Base-by-base conservation (phyloP, 352 stramenopile genomes). In the Pelagophyceae sp. region DNA sequence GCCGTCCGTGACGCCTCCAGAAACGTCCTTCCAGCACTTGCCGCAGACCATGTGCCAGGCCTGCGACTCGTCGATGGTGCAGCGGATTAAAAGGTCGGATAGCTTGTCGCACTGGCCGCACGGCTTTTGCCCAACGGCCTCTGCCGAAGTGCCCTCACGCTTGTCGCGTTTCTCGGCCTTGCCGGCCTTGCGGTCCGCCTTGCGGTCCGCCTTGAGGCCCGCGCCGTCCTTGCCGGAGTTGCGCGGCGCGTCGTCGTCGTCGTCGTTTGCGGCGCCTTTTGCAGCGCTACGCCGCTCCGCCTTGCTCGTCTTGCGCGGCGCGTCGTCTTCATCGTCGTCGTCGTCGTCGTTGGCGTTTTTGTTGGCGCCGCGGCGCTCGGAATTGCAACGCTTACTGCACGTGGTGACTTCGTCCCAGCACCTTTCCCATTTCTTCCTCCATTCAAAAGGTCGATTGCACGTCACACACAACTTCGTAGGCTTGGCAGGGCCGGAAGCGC, bases 401-500 rank as follows among this genome's bases (percentile, higher is more conserved):
- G 80, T 86, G 23, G 85, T 87, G 2, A 89, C 82, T 76, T 89
- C 85, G 69, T 87, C 80, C 84, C 83, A 89, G 64, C 51, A 75
- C 51, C 79, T 33, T 71, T 90, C 85, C 85, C 85, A 90, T 76
- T 90, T 90, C 78, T 90, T 90, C 19, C 85, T 64, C 84, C 85
- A 89, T 31, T 80, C 86, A 75, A 87, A 90, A 0, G 84, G 84
- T 72, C 85, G 65, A 63, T 83, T 37, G 76, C 85, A 90, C 0
- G 84, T 76, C 6, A 90, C 81, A 71, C 85, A 90, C 19, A 84
- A 64, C 78, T 90, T 90, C 15, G 64, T 61, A 17, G 76, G 76
- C 58, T n/a, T n/a, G n/a, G n/a, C n/a, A n/a, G n/a, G n/a, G n/a
- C n/a, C n/a, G n/a, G n/a, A n/a, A n/a, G n/a, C n/a, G n/a, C n/a